Evolutionary conservation across 2,329 filamentous ascomycete species (phyloP).

Genomic region (Fusarium aywerte): DNA sequence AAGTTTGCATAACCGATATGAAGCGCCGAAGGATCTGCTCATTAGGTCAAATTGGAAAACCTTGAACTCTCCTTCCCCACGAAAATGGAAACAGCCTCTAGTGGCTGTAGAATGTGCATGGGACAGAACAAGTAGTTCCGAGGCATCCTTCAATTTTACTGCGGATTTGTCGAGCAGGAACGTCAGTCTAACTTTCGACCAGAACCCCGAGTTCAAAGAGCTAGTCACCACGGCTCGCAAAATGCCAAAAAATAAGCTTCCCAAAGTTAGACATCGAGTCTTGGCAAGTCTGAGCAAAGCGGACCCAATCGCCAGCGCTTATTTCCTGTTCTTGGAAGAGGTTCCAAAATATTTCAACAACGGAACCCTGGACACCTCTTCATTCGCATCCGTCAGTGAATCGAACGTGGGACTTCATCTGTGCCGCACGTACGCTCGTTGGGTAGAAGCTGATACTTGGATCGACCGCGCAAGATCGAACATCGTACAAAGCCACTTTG

Average conservation of each 20-base stretch:
- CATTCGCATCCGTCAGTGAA: background rate
- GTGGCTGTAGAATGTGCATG: background rate
- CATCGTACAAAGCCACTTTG: background rate
- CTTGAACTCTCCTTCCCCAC: fast-evolving
- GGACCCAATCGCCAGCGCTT: background rate
- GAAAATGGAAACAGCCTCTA: background rate
- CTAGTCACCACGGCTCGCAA: background rate
- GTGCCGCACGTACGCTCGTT: background rate
- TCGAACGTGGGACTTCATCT: background rate
- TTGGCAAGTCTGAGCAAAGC: background rate
- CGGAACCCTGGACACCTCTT: background rate
- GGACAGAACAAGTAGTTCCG: background rate
- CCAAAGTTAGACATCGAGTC: background rate
- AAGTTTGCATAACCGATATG: background rate
- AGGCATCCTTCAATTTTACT: background rate
- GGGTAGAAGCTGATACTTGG: background rate
- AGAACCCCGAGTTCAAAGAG: background rate
- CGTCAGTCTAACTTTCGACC: background rate
- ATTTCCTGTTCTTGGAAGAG: background rate
- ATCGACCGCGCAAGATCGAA: background rate
- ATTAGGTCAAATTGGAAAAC: background rate
- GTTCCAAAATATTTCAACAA: background rate
- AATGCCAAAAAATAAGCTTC: background rate
- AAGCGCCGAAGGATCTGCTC: background rate
- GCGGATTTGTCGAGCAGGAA: background rate